Percentiles rank a stretch among this genome's conserved stretches.
These are phyloP conservation scores for Sechiopsis laciniata DNA, from an alignment of 306 rosid genomes.

Conservation along the genomic window DNA sequence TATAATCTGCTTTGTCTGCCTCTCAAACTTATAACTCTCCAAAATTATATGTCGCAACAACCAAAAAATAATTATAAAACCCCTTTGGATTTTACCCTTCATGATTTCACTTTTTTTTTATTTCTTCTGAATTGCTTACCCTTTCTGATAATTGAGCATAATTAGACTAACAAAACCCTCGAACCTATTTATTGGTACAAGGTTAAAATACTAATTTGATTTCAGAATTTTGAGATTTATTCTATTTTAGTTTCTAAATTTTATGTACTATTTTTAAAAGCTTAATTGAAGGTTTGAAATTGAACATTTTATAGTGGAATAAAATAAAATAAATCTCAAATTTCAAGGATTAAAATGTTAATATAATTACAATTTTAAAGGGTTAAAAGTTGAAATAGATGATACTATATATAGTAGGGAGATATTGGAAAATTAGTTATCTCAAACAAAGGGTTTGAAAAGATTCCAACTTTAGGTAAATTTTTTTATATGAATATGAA, in stretches of 20 bases:
- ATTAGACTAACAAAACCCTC: not conserved
- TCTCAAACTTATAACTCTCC: conserved; percentile 36
- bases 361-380: not conserved
- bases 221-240: no score
- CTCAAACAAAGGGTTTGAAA: not conserved
- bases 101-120: not conserved
- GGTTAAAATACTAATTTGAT: no score
- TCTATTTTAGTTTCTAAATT: no score
- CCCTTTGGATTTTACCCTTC: not conserved
- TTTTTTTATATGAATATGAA: not conserved
- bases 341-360: no score
- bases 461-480: not conserved
- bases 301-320: no score
- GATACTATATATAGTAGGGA: no score
- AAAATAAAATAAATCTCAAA: no score
- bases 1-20: conserved; percentile 54
- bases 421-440: no score
- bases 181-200: no score
- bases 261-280: no score
- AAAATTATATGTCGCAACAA: not conserved
- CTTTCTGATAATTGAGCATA: not conserved
- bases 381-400: not conserved
- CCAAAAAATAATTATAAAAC: not conserved
- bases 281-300: no score
- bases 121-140: not conserved